These are phyloP conservation scores for Fusarium vanettenii DNA, from an alignment of 2,329 filamentous ascomycete species.

Conservation along the genomic window DNA sequence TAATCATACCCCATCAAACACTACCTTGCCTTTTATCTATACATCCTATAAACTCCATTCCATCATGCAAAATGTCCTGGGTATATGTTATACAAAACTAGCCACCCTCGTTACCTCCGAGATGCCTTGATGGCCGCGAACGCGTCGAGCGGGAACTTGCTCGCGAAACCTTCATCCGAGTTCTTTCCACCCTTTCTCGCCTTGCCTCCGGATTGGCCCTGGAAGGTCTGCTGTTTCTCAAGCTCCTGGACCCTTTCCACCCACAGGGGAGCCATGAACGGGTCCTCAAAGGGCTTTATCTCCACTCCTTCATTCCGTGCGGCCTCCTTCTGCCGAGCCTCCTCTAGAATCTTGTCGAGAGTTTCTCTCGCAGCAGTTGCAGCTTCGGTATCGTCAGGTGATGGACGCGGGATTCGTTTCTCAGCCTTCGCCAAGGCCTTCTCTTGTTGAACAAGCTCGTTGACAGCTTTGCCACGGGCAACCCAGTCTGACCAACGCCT, in stretches of 20 bases:
- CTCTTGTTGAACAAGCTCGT: conserved; percentile 55
- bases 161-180: not conserved
- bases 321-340: conserved; percentile 15
- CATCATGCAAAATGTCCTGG: conserved; percentile 1
- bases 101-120: not conserved
- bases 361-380: conserved; percentile 5
- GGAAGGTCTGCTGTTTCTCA: not conserved
- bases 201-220: too few relatives aligned
- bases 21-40: not conserved
- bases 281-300: conserved; percentile 11
- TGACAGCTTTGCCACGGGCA: conserved; percentile 55
- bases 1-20: not conserved
- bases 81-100: conserved; percentile 14
- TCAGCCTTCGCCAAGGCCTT: conserved; percentile 44
- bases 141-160: not conserved
- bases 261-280: conserved; percentile 21
- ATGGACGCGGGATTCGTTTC: not conserved
- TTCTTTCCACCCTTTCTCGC: not conserved
- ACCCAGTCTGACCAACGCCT: conserved; percentile 52
- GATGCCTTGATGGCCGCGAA: not conserved
- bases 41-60: conserved; percentile 7
- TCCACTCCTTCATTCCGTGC: not conserved
- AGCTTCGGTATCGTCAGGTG: not conserved
- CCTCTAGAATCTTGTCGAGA: conserved; percentile 19
- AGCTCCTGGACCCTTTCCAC: not conserved